Evolutionary conservation across 2,329 filamentous ascomycete genomes (phyloP), one percentile per base, ranked within the genome.

Genomic region (Colletotrichum abscissum): DNA sequence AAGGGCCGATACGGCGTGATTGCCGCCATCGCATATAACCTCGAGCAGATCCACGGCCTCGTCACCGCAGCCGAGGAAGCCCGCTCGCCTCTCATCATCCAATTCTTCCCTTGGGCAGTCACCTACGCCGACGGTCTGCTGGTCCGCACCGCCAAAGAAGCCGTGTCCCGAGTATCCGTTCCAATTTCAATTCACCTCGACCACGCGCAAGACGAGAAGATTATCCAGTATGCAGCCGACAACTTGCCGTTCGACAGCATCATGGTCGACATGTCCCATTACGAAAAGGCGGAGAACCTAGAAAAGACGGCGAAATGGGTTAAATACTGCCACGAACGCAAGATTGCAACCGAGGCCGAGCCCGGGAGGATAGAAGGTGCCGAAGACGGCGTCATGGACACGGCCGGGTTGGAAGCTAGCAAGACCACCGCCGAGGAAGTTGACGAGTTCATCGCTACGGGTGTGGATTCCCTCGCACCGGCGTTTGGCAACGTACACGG

Each of bases 401-500:
- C 86, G 74, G 79, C 81, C 69, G 81, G 89, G 80, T 69, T 84
- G 69, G 76, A 86, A 84, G 80, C 87, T 76, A 63, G 82, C 81
- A 72, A 94, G 76, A 95, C 92, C 0, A 94, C 92, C 0, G 87
- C 89, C 0, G 91, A 93, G 74, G 89, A 95, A 81, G 92, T 91
- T 14, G 87, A 91, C 74, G 90, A 93, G 77, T 95, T 95, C 77
- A 88, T 94, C 4, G 88, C 85, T 3, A 93, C 92, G 12, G 93
- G 92, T 0, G 92, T 95, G 77, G 91, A 95, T 77, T 92, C 92
- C 84, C 84, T 95, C 14, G 93, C 93, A 4, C 93, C 93, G 0
- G 92, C 92, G 0, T 94, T 95, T 82, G 93, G 93, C 2, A 95
- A 94, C 77, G 91, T 95, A 46, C 93, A 95, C 82, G 93, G 93